Evolutionary conservation across 305 asterid species (phyloP).

Genomic region (Solanum hybrid): DNA sequence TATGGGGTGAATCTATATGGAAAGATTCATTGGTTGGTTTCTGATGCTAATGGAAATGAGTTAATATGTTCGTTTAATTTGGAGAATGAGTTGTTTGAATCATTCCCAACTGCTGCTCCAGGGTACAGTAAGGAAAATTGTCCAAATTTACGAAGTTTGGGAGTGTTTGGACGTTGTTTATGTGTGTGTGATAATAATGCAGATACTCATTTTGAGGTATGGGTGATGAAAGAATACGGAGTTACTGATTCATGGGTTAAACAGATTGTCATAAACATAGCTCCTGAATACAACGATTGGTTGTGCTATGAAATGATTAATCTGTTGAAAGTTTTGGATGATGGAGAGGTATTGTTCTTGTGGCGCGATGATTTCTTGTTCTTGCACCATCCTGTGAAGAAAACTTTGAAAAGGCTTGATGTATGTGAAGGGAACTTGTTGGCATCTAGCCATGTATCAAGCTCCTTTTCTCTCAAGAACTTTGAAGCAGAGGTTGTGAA

Average conservation of each 20-base stretch:
- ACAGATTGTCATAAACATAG: conserved; percentile 19
- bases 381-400: conserved; percentile 18
- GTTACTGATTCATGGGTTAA: conserved; percentile 34
- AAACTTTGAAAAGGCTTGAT: neutral
- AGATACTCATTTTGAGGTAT: conserved; percentile 17
- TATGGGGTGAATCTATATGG: neutral
- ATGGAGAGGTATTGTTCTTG: conserved; percentile 29
- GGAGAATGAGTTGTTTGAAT: conserved; percentile 28
- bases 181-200: conserved; percentile 27
- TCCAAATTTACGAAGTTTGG: conserved; percentile 21
- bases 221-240: conserved; percentile 58
- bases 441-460: neutral
- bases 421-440: neutral
- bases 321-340: too few species aligned
- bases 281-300: conserved; percentile 18
- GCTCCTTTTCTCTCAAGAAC: neutral
- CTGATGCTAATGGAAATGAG: conserved; percentile 18
- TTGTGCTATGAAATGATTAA: neutral
- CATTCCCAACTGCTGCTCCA: conserved; percentile 22
- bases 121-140: conserved; percentile 1
- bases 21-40: conserved; percentile 33
- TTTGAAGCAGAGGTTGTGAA: neutral
- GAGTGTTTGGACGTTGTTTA: conserved; percentile 22
- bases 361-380: conserved; percentile 35
- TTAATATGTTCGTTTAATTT: conserved; percentile 34